These are phyloP conservation scores for Microbotryum violaceum DNA, from an alignment of 1,284 basidiomycete species.

Conservation along the genomic window DNA sequence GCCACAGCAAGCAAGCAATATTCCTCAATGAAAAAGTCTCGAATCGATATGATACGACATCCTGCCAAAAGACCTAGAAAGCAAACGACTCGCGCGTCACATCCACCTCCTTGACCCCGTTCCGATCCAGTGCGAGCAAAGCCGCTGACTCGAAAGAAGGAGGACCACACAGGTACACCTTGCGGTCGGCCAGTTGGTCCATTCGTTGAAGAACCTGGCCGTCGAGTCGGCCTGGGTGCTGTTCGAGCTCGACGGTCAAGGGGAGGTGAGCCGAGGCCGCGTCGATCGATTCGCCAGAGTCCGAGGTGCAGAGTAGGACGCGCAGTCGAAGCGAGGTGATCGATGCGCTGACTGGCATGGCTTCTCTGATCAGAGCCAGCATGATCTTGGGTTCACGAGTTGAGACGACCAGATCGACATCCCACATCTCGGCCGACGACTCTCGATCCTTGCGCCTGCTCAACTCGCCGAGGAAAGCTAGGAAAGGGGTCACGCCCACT, in stretches of 20 bases:
- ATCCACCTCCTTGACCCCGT: conserved; percentile 37
- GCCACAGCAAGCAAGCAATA: too few species aligned
- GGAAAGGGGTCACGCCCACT: conserved; percentile 55
- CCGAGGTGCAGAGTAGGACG: conserved; percentile 8
- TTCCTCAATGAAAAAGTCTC: too few species aligned
- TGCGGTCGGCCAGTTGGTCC: neutral
- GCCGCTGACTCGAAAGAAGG: conserved; percentile 32
- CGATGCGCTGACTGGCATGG: conserved; percentile 25
- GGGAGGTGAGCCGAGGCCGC: neutral
- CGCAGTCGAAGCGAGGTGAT: conserved; percentile 1
- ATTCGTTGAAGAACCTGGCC: neutral
- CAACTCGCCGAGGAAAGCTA: conserved; percentile 46
- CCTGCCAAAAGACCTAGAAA: conserved; percentile 36
- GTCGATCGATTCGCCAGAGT: neutral
- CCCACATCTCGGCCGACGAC: conserved; percentile 30
- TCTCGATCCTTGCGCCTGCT: conserved; percentile 16
- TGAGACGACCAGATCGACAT: conserved; percentile 48
- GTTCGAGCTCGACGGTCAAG: neutral
- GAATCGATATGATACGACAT: too few species aligned
- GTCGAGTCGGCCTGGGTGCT: neutral
- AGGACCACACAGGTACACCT: conserved; percentile 25
- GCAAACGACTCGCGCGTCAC: conserved; percentile 44
- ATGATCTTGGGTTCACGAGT: conserved; percentile 50
- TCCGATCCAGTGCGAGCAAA: conserved; percentile 35
- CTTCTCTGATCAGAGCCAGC: conserved; percentile 41